A percentile compares a stretch with the other conserved stretches of the same genome.
Evolutionary conservation across 331 rosid species (phyloP).

Genomic region (Saraca asoca): DNA sequence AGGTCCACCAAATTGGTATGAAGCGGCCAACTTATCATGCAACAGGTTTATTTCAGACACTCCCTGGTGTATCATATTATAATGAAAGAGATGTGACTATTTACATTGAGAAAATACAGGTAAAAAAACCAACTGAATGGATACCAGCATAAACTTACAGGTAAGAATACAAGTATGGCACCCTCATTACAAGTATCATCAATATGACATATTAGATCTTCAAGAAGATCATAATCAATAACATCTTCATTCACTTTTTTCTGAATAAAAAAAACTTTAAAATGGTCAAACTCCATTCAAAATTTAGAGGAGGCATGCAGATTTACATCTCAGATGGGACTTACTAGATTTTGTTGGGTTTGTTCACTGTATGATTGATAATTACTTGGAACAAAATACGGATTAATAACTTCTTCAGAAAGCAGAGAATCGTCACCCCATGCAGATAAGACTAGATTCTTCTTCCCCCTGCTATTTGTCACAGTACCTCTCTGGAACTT

Average conservation of each 20-base stretch:
- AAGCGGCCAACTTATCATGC: slow-evolving; percentile 72
- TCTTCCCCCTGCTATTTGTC: slow-evolving; percentile 77
- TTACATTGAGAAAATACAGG: slow-evolving; percentile 20
- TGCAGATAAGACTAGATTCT: slow-evolving; percentile 80
- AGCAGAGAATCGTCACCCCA: slow-evolving; percentile 96
- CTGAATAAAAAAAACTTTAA: slow-evolving; percentile 42
- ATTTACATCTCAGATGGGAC: slow-evolving; percentile 35
- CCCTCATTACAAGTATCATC: slow-evolving; percentile 80
- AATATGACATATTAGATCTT: slow-evolving; percentile 78
- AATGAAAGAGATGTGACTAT: slow-evolving; percentile 19
- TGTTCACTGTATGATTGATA: slow-evolving; percentile 75
- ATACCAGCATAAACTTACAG: slow-evolving; percentile 56
- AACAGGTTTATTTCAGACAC: slow-evolving; percentile 74
- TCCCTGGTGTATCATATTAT: slow-evolving; percentile 56
- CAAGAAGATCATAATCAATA: slow-evolving; percentile 93
- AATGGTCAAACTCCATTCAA: slow-evolving; percentile 32
- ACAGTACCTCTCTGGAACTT: slow-evolving; percentile 64
- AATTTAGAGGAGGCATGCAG: neutral
- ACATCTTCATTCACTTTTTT: slow-evolving; percentile 86
- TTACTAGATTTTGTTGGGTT: slow-evolving; percentile 77
- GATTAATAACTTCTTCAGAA: slow-evolving; percentile 69
- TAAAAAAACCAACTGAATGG: slow-evolving; percentile 30
- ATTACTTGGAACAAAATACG: slow-evolving; percentile 56
- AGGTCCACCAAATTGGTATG: slow-evolving; percentile 83
- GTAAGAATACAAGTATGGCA: slow-evolving; percentile 91